Conservation (phyloP, 176 grass and related monocot genomes). For the Otatea glauca region DNA sequence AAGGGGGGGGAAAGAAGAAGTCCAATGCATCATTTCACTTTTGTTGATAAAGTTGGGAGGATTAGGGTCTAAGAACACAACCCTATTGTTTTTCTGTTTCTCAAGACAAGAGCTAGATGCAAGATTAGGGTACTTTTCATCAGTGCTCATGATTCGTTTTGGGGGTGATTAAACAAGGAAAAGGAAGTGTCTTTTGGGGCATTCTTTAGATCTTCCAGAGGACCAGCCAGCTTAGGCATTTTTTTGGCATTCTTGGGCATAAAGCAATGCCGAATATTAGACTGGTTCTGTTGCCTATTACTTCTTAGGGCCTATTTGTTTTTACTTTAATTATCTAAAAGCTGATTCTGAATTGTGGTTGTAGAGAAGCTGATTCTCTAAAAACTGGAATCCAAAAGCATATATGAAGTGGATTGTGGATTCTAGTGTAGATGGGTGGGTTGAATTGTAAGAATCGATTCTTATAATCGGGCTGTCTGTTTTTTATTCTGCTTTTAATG, state of each 20-base stretch:
- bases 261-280: not conserved
- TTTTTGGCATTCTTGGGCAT: not conserved
- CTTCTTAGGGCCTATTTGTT: not conserved
- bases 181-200: not conserved
- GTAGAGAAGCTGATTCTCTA: too few species aligned
- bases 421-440: too few species aligned
- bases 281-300: not conserved
- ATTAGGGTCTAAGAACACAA: slow-evolving; percentile 15
- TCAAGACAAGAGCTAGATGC: not conserved
- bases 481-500: too few species aligned
- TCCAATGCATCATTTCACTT: slow-evolving; percentile 42
- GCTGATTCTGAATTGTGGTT: too few species aligned
- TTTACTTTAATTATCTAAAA: too few species aligned
- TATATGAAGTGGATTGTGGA: too few species aligned
- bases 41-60: slow-evolving; percentile 26
- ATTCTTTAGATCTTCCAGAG: slow-evolving; percentile 1
- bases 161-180: not conserved
- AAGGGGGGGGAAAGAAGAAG: slow-evolving; percentile 14
- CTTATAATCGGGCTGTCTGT: too few species aligned
- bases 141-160: slow-evolving; percentile 24
- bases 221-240: not conserved
- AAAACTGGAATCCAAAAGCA: too few species aligned
- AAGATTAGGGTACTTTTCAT: slow-evolving; percentile 9
- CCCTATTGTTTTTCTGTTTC: not conserved
- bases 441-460: too few species aligned